Evolutionary conservation across 2,329 filamentous ascomycete species (phyloP), one percentile per base, ranked within the genome.

Genomic region (Escovopsis sp.): DNA sequence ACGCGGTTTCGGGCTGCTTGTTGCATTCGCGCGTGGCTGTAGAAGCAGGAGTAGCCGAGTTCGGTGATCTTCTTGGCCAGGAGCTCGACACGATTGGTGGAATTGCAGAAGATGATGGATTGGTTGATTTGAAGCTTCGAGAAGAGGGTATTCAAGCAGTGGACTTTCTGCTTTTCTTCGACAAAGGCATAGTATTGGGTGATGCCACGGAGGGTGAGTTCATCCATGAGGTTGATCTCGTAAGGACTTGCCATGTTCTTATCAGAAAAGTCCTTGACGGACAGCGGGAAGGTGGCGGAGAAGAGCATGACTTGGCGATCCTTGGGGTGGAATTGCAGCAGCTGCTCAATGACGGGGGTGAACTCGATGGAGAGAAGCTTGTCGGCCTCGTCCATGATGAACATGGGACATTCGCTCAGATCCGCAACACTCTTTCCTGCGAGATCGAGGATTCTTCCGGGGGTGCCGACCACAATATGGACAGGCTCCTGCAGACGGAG

Each of bases 101-200:
- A 98, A 66, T 98, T 98, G 69, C 91, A 98, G 70, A 98, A 98
- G 61, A 98, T 98, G 68, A 98, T 98, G 48, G 93, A 98, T 69
- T 98, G 91, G 67, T 98, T 98, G 68, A 98, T 98, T 65, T 98
- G 89, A 12, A 98, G 78, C 66, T 95, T 94, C 53, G 88, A 95
- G 71, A 98, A 98, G 49, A 98, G 80, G 1, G 91, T 98, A 69
- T 98, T 98, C 51, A 98, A 69, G 62, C 91, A 98, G 67, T 98
- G 93, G 18, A 98, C 91, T 68, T 98, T 98, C 61, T 95, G 86
- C 68, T 95, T 95, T 67, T 98, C 91, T 64, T 98, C 91, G 41
- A 98, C 93, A 53, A 96, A 98, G 36, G 91, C 91, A 59, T 98
- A 98, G 68, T 96, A 98, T 60, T 98, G 91, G 0, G 91, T 98